Evolutionary conservation across 2,329 filamentous ascomycete species (phyloP).

Genomic region (Hymenotorrendiella dingleyae): DNA sequence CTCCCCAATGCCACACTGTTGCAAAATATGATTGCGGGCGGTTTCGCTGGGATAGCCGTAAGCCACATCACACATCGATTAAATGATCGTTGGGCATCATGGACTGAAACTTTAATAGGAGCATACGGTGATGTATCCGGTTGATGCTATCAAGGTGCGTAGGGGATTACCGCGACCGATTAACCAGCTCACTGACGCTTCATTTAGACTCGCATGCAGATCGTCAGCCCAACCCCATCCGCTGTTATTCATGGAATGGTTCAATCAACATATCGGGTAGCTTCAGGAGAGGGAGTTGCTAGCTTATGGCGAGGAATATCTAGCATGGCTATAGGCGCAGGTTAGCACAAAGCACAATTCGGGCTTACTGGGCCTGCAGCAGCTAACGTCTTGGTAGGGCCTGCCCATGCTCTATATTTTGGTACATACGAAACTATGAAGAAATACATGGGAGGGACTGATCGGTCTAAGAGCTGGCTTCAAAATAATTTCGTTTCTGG

Average conservation of each 20-base stretch:
- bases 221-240: conserved; percentile 75
- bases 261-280: conserved; percentile 89
- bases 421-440: conserved; percentile 97
- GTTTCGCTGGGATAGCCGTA: conserved; percentile 67
- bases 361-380: conserved; percentile 5
- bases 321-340: conserved; percentile 91
- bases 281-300: conserved; percentile 79
- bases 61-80: conserved; percentile 8
- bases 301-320: conserved; percentile 96
- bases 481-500: conserved; percentile 93
- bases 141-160: conserved; percentile 90
- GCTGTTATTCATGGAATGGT: conserved; percentile 85
- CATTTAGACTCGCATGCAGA: conserved; percentile 89
- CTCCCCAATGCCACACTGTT: conserved; percentile 86
- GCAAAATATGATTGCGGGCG: conserved; percentile 93
- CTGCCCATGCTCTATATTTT: conserved; percentile 96
- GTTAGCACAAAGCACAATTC: conserved; percentile 43
- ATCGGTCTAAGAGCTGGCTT: conserved; percentile 59
- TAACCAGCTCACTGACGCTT: conserved; percentile 11
- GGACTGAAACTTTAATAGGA: conserved; percentile 51
- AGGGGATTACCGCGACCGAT: conserved; percentile 3
- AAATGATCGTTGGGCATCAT: conserved; percentile 17
- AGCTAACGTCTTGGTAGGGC: conserved; percentile 52
- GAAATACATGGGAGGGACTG: conserved; percentile 90
- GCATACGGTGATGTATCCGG: conserved; percentile 98